Conservation (phyloP, 495 filamentous ascomycete species). For the Delitschia confertaspora region DNA sequence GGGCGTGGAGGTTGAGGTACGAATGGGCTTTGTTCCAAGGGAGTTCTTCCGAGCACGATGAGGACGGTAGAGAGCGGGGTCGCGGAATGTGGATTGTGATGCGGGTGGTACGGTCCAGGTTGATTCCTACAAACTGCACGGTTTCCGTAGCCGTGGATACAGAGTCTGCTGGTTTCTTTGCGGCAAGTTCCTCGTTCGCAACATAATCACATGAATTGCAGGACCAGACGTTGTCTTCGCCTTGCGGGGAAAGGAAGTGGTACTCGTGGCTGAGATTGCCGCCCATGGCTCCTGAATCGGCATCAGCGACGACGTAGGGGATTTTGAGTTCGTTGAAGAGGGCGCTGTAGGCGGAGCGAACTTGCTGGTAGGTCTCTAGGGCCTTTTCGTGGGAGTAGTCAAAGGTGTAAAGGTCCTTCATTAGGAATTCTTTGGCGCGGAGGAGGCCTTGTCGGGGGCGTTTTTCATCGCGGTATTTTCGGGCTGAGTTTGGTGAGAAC, state of each 20-base stretch:
- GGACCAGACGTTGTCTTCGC: constrained; percentile 75
- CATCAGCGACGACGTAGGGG: constrained; percentile 74
- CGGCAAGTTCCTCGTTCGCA: constrained; percentile 77
- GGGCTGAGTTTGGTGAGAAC: constrained; percentile 45
- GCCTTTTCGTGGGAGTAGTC: constrained; percentile 59
- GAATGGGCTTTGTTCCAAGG: not conserved
- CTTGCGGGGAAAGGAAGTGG: constrained; percentile 68
- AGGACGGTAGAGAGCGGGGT: constrained; percentile 33
- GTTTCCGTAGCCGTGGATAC: not conserved
- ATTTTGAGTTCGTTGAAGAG: constrained; percentile 79
- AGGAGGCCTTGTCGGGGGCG: constrained; percentile 82
- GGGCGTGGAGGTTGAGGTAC: constrained; percentile 58
- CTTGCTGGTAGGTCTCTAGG: constrained; percentile 64
- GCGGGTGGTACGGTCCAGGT: constrained; percentile 55
- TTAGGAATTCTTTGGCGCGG: constrained; percentile 85
- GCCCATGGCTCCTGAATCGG: constrained; percentile 93
- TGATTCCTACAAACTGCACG: constrained; percentile 55
- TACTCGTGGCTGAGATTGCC: constrained; percentile 91
- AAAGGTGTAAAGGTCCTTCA: constrained; percentile 99
- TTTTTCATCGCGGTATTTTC: constrained; percentile 90
- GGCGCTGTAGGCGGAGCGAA: constrained; percentile 57
- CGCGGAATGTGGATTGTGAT: constrained; percentile 66
- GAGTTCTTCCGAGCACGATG: constrained; percentile 7
- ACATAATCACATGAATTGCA: constrained; percentile 67
- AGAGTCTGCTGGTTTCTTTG: constrained; percentile 6